Base-by-base conservation (phyloP, 371 early-diverging fungal species). In the Mucor sp. region DNA sequence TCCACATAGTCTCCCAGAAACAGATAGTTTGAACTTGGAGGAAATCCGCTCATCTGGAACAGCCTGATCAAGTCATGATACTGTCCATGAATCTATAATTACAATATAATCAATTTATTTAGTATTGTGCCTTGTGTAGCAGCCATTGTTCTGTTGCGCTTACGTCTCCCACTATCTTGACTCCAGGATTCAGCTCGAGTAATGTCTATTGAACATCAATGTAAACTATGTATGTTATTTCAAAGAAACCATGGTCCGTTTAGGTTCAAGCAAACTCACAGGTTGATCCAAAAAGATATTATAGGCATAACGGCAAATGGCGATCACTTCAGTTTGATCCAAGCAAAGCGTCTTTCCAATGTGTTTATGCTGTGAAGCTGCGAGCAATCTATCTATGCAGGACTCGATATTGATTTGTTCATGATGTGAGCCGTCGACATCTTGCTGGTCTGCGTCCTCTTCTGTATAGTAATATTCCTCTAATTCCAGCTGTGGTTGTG, bases 1-100 rank as follows among this genome's bases (percentile, higher is more conserved):
- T 99, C 97, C 1, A 99, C 99, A 80, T 99, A 99, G 75, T 99
- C 99, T 11, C 98, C 97, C 43, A 99, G 74, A 73, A 99, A 97
- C 61, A 99, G 77, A 75, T 93, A 97, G 85, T 93, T 96, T 74
- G 89, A 84, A 50, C 74, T 79, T 5, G 91, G 98, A 62, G 91
- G 98, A 82, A 88, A 95, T 48, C 92, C 98, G 79, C 90, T 66
- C 87, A 85, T 87, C 72, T 92, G 93, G 78, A 95, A 99, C 47
- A 97, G 74, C 59, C 93, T 85, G 67, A 95, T 79, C 58, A 99
- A 81, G 74, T 99, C 98, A 19, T 88, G 77, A 75, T 89, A 92
- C 86, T 98, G 99, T 8, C 99, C 97, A 72, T 99, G 97, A 55
- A 96, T 63, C 74, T 74, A 59, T 64, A 6, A 28, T 50, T 50